Base-by-base conservation (phyloP, 2,329 filamentous ascomycete genomes). In the Fusarium udum region DNA sequence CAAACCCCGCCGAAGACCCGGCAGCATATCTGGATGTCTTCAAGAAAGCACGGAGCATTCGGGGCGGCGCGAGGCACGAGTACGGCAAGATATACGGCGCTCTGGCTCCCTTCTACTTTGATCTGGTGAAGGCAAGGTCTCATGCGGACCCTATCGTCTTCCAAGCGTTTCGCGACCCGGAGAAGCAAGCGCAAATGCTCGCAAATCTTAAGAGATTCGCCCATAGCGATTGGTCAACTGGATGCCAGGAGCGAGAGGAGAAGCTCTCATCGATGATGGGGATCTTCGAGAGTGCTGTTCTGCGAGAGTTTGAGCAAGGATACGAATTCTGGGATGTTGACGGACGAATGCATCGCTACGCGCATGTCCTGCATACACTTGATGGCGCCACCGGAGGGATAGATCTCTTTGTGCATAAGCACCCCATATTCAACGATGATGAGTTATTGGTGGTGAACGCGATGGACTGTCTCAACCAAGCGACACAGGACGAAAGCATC, bases 81-180 rank as follows among this genome's bases (percentile, higher is more conserved):
- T 99, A 95, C 80, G 95, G 93, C 22, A 97, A 92, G 80, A 87
- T 98, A 20, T 97, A 98, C 82, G 92, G 91, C n/a, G 93, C 93
- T 8, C 83, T 99, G 75, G 93, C 92, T 16, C 95, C 95, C 0
- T 95, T 97, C 77, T 99, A 98, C 83, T 90, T 90, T 73, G 94
- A 99, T 80, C 88, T 98, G 46, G 90, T 89, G 40, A 87, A 86
- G 70, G 91, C 92, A 6, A 90, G 87, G 83, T 93, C 86, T 71
- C 94, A 93, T 83, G 90, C 93, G 20, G 93, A 98, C 73, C 94
- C 93, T 12, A 87, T 94, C 39, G 86, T 98, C 14, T 99, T 98
- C 82, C 91, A 93, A 76, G 92, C 92, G 16, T 98, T 97, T 79
- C 89, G 91, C 46, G 93, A 97, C 75, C 95, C 96, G 0, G 93